These are phyloP conservation scores for Vitis vinifera DNA, from an alignment of 164 flowering plant species.

Conservation along the genomic window DNA sequence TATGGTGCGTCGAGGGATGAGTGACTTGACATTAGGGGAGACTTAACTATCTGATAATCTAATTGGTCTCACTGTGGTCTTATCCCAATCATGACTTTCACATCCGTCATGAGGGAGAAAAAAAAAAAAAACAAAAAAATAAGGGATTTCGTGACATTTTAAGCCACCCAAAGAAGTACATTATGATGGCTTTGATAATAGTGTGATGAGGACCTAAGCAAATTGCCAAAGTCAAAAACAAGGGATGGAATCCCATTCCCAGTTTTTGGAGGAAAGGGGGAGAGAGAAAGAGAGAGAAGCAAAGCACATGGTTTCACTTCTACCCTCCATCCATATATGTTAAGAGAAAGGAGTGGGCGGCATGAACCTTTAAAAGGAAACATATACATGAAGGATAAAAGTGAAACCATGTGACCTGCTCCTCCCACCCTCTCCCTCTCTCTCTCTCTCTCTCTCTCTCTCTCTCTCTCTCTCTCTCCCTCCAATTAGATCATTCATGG, in stretches of 20 bases:
- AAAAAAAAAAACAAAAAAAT: too few species aligned
- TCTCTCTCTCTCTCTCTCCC: background rate
- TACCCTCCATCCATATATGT: background rate
- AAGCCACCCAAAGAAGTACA: background rate
- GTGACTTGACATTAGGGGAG: too few species aligned
- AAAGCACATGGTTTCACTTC: background rate
- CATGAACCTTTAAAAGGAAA: too few species aligned
- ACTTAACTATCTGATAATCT: too few species aligned
- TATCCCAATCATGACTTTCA: too few species aligned
- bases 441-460: background rate
- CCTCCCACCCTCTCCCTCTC: background rate
- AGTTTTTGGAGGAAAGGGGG: background rate
- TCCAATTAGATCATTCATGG: too few species aligned
- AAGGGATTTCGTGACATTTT: too few species aligned
- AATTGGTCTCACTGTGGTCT: too few species aligned
- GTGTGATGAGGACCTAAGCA: background rate
- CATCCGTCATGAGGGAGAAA: too few species aligned
- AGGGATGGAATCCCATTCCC: constrained; percentile 3
- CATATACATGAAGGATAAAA: too few species aligned
- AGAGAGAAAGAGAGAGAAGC: constrained; percentile 1
- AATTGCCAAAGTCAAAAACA: constrained; percentile 10
- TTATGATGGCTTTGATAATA: background rate
- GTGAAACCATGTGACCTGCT: background rate
- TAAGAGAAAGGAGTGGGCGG: too few species aligned
- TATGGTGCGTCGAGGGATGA: too few species aligned